Evolutionary conservation across 108 stramenopile genomes (phyloP).

Genomic region (Stephanodiscus minutulus): DNA sequence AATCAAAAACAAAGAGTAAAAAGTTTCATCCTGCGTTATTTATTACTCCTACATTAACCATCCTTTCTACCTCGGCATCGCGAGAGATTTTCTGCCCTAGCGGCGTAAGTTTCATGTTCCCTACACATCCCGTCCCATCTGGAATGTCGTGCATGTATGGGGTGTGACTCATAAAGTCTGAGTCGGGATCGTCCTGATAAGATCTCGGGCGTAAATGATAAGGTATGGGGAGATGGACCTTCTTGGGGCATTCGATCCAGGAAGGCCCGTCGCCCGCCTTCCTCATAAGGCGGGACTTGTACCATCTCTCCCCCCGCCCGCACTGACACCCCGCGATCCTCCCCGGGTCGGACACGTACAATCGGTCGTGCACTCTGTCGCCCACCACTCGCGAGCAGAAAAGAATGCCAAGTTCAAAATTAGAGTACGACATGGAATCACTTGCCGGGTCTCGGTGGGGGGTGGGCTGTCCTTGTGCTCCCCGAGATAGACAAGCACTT

Average conservation of each 20-base stretch:
- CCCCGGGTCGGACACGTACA: slow-evolving; percentile 68
- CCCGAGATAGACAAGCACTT: slow-evolving; percentile 79
- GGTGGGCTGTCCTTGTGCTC: slow-evolving; percentile 72
- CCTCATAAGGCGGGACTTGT: slow-evolving; percentile 36
- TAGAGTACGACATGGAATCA: slow-evolving; percentile 61
- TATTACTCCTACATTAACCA: neutral
- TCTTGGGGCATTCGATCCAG: slow-evolving; percentile 28
- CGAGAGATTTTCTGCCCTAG: slow-evolving; percentile 22
- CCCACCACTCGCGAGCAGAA: slow-evolving; percentile 64
- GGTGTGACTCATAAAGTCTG: slow-evolving; percentile 58
- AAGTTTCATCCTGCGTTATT: neutral
- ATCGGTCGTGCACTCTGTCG: slow-evolving; percentile 44
- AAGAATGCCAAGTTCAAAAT: slow-evolving; percentile 85
- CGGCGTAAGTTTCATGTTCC: slow-evolving; percentile 74
- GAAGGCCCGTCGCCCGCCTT: neutral
- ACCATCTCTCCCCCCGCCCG: slow-evolving; percentile 39
- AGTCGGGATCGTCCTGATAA: slow-evolving; percentile 64
- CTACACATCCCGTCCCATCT: slow-evolving; percentile 49
- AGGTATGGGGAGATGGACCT: slow-evolving; percentile 80
- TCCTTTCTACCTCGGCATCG: neutral
- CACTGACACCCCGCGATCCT: slow-evolving; percentile 48
- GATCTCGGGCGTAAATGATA: slow-evolving; percentile 54
- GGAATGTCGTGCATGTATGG: slow-evolving; percentile 79
- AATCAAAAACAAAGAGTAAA: neutral
- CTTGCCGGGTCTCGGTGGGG: slow-evolving; percentile 24